phyloP scores from a whole-genome alignment of 257 asterid species.

The Solanum piurae region DNA sequence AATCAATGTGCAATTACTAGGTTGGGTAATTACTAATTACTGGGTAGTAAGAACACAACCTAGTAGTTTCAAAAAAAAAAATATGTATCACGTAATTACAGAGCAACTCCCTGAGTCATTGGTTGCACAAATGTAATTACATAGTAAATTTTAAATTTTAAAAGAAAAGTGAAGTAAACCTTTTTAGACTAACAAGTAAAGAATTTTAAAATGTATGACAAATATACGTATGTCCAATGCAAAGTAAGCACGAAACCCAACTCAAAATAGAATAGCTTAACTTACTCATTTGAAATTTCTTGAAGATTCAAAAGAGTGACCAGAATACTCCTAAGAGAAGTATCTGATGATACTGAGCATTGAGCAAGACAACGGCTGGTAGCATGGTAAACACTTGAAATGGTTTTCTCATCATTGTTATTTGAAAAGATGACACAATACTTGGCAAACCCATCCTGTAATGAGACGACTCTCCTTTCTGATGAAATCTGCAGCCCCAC shows the following conservation, averaged over 20 bases:
- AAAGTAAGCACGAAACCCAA: not conserved
- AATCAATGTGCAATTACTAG: not conserved
- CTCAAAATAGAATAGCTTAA: not conserved
- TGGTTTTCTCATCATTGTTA: slow-evolving; percentile 36
- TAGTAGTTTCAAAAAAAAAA: not conserved
- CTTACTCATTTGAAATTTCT: slow-evolving; percentile 66
- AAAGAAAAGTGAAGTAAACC: not conserved
- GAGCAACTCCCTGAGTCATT: not conserved
- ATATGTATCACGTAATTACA: not conserved
- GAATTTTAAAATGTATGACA: not conserved
- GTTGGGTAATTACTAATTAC: not conserved
- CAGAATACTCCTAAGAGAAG: slow-evolving; percentile 31
- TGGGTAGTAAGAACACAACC: not conserved
- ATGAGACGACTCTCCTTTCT: slow-evolving; percentile 11
- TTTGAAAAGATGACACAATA: slow-evolving; percentile 35
- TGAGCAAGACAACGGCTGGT: slow-evolving; percentile 28
- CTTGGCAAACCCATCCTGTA: slow-evolving; percentile 11
- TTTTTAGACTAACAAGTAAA: not conserved
- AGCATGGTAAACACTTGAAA: slow-evolving; percentile 37
- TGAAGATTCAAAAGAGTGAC: slow-evolving; percentile 28
- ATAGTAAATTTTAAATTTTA: not conserved
- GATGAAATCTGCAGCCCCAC: slow-evolving; percentile 3
- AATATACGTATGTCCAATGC: not conserved
- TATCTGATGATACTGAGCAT: slow-evolving; percentile 31
- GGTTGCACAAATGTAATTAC: not conserved